These are phyloP conservation scores for Cynanchum wilfordii DNA, from an alignment of 257 asterid species.

Conservation along the genomic window DNA sequence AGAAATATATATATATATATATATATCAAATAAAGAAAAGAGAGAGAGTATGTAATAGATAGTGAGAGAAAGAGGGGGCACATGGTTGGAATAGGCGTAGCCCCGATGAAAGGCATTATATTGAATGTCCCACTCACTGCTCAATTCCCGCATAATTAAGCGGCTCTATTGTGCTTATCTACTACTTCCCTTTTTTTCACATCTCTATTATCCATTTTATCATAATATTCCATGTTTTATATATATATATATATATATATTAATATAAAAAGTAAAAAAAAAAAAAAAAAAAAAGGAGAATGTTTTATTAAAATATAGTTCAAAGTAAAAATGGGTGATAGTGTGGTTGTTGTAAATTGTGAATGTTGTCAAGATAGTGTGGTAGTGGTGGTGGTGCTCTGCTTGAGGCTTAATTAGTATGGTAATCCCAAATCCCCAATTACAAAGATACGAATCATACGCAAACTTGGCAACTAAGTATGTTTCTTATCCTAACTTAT, in stretches of 20 bases:
- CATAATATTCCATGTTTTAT: too few species aligned
- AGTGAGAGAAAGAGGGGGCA: background rate
- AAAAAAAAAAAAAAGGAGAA: too few species aligned
- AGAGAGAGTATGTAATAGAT: background rate
- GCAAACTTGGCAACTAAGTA: background rate
- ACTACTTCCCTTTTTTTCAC: background rate
- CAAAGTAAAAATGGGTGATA: too few species aligned
- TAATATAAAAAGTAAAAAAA: too few species aligned
- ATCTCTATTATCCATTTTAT: too few species aligned
- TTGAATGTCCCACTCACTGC: conserved; percentile 4
- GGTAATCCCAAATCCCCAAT: background rate
- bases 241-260: too few species aligned
- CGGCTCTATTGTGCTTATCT: background rate
- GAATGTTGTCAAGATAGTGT: too few species aligned
- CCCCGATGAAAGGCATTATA: background rate
- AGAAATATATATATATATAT: too few species aligned
- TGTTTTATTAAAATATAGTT: too few species aligned
- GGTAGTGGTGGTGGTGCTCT: too few species aligned
- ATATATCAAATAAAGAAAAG: background rate
- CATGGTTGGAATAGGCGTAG: background rate
- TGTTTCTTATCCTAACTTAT: background rate
- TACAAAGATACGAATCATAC: background rate
- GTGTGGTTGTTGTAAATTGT: too few species aligned
- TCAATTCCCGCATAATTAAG: conserved; percentile 11
- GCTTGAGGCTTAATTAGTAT: too few species aligned